Percentiles rank a stretch among this genome's conserved stretches.
Conservation (phyloP, 2,329 filamentous ascomycete genomes). For the Penicillium oxalicum region DNA sequence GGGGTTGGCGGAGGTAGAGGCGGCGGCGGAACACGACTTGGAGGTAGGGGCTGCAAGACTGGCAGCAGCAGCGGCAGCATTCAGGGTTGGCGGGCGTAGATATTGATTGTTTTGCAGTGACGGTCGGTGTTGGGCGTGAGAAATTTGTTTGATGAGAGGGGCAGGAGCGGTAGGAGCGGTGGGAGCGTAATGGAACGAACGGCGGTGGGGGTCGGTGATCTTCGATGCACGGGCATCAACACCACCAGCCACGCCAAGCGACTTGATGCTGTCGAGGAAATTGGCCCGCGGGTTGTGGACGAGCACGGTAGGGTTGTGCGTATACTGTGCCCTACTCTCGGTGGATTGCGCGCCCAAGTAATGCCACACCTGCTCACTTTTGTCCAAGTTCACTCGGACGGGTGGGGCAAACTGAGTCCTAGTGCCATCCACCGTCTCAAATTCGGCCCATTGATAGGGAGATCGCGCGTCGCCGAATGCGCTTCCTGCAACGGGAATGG, state of each 20-base stretch:
- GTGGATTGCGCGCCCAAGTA: constrained; percentile 83
- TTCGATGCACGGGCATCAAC: constrained; percentile 23
- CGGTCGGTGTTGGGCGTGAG: constrained; percentile 17
- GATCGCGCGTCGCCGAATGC: constrained; percentile 54
- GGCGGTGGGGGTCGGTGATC: constrained; percentile 23
- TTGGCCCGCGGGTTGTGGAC: constrained; percentile 45
- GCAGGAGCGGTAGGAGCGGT: constrained; percentile 22
- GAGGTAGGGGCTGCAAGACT: constrained; percentile 9
- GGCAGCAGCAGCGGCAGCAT: constrained; percentile 12
- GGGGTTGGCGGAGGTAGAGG: constrained; percentile 11
- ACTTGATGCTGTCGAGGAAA: constrained; percentile 46
- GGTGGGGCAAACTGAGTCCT: constrained; percentile 54
- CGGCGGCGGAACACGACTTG: constrained; percentile 9
- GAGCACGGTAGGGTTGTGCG: constrained; percentile 60
- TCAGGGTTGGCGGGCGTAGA: constrained; percentile 8
- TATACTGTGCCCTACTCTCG: constrained; percentile 85
- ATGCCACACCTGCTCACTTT: constrained; percentile 74
- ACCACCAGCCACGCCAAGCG: constrained; percentile 28
- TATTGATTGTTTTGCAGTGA: constrained; percentile 10
- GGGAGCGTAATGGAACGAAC: constrained; percentile 21
- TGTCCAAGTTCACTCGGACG: constrained; percentile 64
- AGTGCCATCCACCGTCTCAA: constrained; percentile 55
- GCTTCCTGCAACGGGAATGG: constrained; percentile 60
- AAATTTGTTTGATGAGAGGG: constrained; percentile 23
- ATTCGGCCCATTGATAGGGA: constrained; percentile 70